phyloP scores from a whole-genome alignment of 1,139 yeast species.

The Wickerhamomyces sp. region DNA sequence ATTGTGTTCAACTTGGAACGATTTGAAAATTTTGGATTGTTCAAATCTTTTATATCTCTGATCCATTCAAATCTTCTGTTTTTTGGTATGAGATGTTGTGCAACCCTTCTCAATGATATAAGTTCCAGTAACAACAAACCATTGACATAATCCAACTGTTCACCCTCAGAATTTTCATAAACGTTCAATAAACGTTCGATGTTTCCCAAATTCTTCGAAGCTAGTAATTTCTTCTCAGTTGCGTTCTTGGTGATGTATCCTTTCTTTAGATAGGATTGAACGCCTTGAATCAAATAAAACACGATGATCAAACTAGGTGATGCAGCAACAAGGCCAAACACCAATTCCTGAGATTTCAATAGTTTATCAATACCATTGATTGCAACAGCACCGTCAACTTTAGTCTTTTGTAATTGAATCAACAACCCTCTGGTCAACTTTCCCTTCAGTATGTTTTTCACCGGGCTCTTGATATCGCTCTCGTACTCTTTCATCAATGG shows the following conservation, averaged over 20 bases:
- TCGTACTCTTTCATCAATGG: slow-evolving; percentile 79
- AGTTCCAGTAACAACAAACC: slow-evolving; percentile 57
- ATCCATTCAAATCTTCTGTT: slow-evolving; percentile 45
- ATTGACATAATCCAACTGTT: slow-evolving; percentile 24
- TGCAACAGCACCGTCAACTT: slow-evolving; percentile 91
- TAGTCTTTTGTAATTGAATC: slow-evolving; percentile 90
- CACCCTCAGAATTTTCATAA: slow-evolving; percentile 15
- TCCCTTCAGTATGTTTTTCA: slow-evolving; percentile 60
- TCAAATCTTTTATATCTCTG: slow-evolving; percentile 51
- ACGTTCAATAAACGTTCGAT: slow-evolving; percentile 47
- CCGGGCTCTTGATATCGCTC: slow-evolving; percentile 63
- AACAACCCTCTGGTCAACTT: slow-evolving; percentile 68
- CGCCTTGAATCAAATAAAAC: slow-evolving; percentile 34
- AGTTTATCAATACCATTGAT: slow-evolving; percentile 86
- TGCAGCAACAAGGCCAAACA: slow-evolving; percentile 86
- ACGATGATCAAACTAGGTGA: slow-evolving; percentile 71
- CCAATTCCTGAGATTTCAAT: slow-evolving; percentile 84
- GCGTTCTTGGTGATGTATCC: slow-evolving; percentile 31
- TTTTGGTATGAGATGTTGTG: slow-evolving; percentile 43
- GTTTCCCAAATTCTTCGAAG: slow-evolving; percentile 49
- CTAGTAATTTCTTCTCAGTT: slow-evolving; percentile 26
- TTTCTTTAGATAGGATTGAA: slow-evolving; percentile 25
- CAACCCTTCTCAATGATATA: slow-evolving; percentile 45
- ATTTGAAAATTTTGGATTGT: slow-evolving; percentile 27
- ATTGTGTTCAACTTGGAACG: slow-evolving; percentile 39